These are phyloP conservation scores for Backusella westeae DNA, from an alignment of 192 early-diverging fungal genomes.

Conservation along the genomic window DNA sequence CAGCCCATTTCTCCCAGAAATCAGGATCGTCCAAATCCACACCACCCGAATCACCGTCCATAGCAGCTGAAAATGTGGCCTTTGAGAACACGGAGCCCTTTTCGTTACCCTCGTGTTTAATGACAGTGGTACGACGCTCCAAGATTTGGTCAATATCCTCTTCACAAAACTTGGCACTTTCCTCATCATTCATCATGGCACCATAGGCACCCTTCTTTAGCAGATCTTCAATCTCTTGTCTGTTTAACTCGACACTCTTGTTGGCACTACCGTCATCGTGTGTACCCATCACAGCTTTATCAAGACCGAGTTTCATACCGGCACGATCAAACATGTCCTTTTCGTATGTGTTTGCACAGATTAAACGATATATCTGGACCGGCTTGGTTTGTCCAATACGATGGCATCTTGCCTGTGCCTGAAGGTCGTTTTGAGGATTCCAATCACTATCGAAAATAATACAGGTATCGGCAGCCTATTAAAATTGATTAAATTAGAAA, in stretches of 20 bases:
- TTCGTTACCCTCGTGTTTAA: constrained; percentile 69
- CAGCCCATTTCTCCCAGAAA: constrained; percentile 89
- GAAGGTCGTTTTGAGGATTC: constrained; percentile 91
- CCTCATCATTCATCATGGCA: constrained; percentile 82
- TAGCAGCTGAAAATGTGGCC: constrained; percentile 65
- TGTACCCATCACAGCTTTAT: constrained; percentile 67
- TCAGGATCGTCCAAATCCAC: constrained; percentile 83
- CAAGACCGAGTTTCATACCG: constrained; percentile 83
- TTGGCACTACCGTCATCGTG: constrained; percentile 45
- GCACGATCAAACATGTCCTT: constrained; percentile 90
- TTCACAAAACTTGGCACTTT: constrained; percentile 70
- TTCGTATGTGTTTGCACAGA: constrained; percentile 84
- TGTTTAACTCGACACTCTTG: constrained; percentile 53
- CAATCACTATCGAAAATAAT: constrained; percentile 89
- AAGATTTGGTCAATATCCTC: constrained; percentile 89
- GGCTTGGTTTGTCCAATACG: constrained; percentile 88
- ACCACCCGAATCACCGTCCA: constrained; percentile 35
- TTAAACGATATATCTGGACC: constrained; percentile 73
- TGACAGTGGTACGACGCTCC: constrained; percentile 72
- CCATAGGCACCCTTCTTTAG: constrained; percentile 90
- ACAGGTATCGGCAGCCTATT: constrained; percentile 73
- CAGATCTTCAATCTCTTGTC: constrained; percentile 81
- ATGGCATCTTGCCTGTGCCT: constrained; percentile 81
- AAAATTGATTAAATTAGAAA: not conserved
- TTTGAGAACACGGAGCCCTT: constrained; percentile 85